Conservation (phyloP, 371 early-diverging fungal genomes). For the Fennellomyces sp. region DNA sequence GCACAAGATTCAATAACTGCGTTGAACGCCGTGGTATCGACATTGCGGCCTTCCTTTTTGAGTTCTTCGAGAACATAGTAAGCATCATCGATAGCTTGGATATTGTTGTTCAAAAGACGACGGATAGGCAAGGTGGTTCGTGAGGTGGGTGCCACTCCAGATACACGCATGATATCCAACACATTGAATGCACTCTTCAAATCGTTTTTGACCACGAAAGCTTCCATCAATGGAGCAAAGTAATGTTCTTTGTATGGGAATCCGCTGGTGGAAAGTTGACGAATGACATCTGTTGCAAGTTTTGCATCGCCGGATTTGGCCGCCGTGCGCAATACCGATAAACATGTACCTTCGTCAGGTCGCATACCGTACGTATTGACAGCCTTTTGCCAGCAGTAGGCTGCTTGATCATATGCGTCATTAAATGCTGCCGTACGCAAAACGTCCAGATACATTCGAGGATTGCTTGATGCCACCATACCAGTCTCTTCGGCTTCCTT, state of each 20-base stretch:
- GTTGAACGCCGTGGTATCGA: conserved; percentile 68
- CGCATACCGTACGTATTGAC: conserved; percentile 33
- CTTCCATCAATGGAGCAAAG: conserved; percentile 71
- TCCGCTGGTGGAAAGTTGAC: conserved; percentile 54
- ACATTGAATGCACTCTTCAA: conserved; percentile 68
- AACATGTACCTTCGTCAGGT: conserved; percentile 70
- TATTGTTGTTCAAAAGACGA: conserved; percentile 20
- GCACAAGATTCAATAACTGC: conserved; percentile 63
- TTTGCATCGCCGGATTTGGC: conserved; percentile 58
- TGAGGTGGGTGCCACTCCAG: conserved; percentile 48
- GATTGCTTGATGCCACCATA: conserved; percentile 40
- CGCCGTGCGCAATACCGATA: conserved; percentile 62
- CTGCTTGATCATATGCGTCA: conserved; percentile 41
- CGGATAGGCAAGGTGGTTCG: conserved; percentile 44
- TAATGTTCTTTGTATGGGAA: conserved; percentile 68
- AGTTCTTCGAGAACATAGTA: conserved; percentile 56
- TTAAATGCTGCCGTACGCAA: conserved; percentile 47
- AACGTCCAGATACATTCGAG: conserved; percentile 49
- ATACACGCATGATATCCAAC: conserved; percentile 65
- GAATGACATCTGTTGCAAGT: conserved; percentile 63
- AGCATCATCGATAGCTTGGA: conserved; percentile 50
- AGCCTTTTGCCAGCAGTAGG: conserved; percentile 58
- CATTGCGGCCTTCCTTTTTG: conserved; percentile 42
- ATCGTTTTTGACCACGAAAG: conserved; percentile 58
- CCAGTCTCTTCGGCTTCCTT: conserved; percentile 52